Evolutionary conservation across 371 early-diverging fungal species (phyloP).

Genomic region (Lichtheimia corymbifera): DNA sequence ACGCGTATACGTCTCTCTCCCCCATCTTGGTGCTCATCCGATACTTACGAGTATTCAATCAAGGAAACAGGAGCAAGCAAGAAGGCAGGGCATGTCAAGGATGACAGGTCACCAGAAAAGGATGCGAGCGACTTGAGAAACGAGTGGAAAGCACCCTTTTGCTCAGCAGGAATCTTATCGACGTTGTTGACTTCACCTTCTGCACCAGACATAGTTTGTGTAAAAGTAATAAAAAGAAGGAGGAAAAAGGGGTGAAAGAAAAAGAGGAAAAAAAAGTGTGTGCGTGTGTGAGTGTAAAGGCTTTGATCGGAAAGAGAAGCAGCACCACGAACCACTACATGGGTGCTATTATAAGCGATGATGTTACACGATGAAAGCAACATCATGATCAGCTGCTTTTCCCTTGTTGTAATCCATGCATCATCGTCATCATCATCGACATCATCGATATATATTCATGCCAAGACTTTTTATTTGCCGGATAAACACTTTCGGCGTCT

Average conservation of each 20-base stretch:
- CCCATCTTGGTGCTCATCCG: background rate
- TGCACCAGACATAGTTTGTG: conserved; percentile 9
- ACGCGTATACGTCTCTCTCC: background rate
- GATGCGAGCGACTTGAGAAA: conserved; percentile 71
- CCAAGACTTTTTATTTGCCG: no score
- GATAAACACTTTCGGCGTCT: no score
- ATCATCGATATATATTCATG: no score
- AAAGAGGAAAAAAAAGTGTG: conserved; percentile 6
- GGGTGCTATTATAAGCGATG: no score
- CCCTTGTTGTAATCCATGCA: no score
- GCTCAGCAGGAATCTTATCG: conserved; percentile 59
- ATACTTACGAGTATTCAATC: conserved; percentile 73
- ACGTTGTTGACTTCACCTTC: conserved; percentile 45
- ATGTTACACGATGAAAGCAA: no score
- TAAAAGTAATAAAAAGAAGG: conserved; percentile 9
- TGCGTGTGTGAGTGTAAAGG: background rate
- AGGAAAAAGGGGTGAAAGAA: background rate
- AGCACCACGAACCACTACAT: no score
- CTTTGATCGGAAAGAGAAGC: conserved; percentile 11
- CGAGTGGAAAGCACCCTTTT: conserved; percentile 66
- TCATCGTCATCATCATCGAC: no score
- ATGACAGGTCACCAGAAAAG: conserved; percentile 77
- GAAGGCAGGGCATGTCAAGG: conserved; percentile 76
- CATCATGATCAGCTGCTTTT: no score
- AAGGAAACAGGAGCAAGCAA: conserved; percentile 70